Conservation (phyloP, 768 basidiomycete genomes). For the Pisolithus microcarpus region DNA sequence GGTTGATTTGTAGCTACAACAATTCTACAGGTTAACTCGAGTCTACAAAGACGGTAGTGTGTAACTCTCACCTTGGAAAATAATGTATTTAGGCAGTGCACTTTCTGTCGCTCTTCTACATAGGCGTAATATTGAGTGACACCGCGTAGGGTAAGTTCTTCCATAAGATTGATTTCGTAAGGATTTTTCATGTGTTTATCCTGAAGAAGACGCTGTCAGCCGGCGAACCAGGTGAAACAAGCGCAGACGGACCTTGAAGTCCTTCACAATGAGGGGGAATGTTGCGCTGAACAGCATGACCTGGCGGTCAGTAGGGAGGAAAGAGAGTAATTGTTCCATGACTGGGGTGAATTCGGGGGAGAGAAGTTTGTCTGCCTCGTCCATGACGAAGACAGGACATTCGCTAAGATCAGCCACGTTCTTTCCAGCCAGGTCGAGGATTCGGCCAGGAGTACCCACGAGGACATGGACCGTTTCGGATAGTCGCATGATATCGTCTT, state of each 20-base stretch:
- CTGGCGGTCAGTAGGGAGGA: slow-evolving; percentile 79
- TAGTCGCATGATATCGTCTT: slow-evolving; percentile 94
- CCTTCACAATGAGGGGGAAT: slow-evolving; percentile 98
- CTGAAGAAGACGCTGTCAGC: slow-evolving; percentile 33
- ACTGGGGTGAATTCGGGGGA: slow-evolving; percentile 97
- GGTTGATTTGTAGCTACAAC: slow-evolving; percentile 95
- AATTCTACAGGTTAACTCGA: slow-evolving; percentile 2
- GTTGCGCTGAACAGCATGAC: slow-evolving; percentile 99
- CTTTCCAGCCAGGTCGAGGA: slow-evolving; percentile 91
- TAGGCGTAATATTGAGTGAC: slow-evolving; percentile 99
- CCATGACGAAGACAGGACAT: slow-evolving; percentile 98
- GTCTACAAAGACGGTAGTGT: background rate
- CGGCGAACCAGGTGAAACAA: background rate
- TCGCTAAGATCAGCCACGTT: slow-evolving; percentile 88
- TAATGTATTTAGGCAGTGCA: slow-evolving; percentile 98
- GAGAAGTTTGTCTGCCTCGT: slow-evolving; percentile 97
- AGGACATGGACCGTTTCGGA: slow-evolving; percentile 90
- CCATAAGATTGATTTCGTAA: slow-evolving; percentile 99
- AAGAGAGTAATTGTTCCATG: slow-evolving; percentile 89
- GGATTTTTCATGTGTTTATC: slow-evolving; percentile 95
- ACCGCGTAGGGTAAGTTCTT: slow-evolving; percentile 96
- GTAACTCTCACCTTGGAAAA: slow-evolving; percentile 76
- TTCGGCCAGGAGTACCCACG: slow-evolving; percentile 94
- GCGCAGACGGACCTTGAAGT: slow-evolving; percentile 72
- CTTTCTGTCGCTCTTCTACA: slow-evolving; percentile 98